Evolutionary conservation across 495 filamentous ascomycete genomes (phyloP), one percentile per base, ranked within the genome.

Genomic region (Aspergillus ostianus): DNA sequence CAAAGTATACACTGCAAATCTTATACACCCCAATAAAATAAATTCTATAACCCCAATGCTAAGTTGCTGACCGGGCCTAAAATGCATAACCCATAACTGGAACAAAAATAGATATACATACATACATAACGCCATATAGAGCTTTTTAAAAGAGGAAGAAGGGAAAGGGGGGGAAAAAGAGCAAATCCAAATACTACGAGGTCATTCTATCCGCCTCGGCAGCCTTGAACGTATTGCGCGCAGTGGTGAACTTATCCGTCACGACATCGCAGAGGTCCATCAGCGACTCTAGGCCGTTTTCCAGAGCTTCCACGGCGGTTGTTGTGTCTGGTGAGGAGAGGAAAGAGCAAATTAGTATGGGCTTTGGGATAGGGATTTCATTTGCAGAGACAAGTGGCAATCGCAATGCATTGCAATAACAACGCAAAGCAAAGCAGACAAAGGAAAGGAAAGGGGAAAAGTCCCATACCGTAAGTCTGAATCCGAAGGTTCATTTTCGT

Each of bases 401-500:
- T 12, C 30, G 30, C 7, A 32, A 12, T 32, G 30, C 7, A 32
- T 3, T 32, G 30, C 8, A 32, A 3, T 32, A 12, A n/a, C n/a
- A n/a, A n/a, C n/a, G n/a, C 30, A 32, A 44, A 47, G 49, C 18
- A 50, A 46, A 51, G 53, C 29, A 49, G 55, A 30, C 56, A 61
- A 53, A 44, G 56, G 29, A 46, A 44, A 23, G 44, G 45, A 21
- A 58, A 36, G 47, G n/a, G n/a, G n/a, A n/a, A 49, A 47, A 36
- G 45, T 21, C 18, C 76, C 85, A 66, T 74, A 97, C 94, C 90
- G 64, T 90, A 96, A 55, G 93, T 98, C 75, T 98, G 94, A 62
- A 98, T 97, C 56, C 94, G 85, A 29, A 98, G 74, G 70, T 97
- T 95, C 94, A 98, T 97, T 75, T 95, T 93, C 13, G 86, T 75